Evolutionary conservation across 768 basidiomycete genomes (phyloP).

Genomic region (Termitomyces sp.): DNA sequence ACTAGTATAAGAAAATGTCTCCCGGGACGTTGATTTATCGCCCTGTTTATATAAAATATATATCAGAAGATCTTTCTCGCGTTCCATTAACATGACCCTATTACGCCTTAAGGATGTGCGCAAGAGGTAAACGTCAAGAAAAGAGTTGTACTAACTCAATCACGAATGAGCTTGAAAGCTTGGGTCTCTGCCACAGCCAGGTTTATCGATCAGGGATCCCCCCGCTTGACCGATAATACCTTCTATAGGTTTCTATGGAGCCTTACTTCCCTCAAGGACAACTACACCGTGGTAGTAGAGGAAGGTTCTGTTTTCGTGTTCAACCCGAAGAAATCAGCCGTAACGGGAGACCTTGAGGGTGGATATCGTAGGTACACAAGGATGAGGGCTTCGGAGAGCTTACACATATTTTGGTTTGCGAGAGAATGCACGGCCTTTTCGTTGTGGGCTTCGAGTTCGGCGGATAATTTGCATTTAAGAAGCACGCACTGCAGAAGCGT

Average conservation of each 20-base stretch:
- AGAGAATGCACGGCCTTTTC: constrained; percentile 36
- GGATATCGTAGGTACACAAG: constrained; percentile 49
- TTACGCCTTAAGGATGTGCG: neutral
- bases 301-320: constrained; percentile 50
- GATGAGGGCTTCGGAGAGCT: too few relatives aligned
- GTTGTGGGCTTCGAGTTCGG: neutral
- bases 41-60: neutral
- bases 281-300: constrained; percentile 51
- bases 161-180: neutral
- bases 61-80: neutral
- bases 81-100: too few relatives aligned
- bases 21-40: neutral
- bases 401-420: neutral
- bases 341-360: constrained; percentile 16
- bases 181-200: neutral
- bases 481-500: neutral
- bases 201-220: too few relatives aligned
- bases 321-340: constrained; percentile 21
- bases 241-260: constrained; percentile 25
- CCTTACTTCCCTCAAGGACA: constrained; percentile 57
- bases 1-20: neutral
- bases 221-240: too few relatives aligned
- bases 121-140: neutral
- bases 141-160: neutral
- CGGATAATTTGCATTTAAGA: neutral